phyloP scores from a whole-genome alignment of 306 rosid species.

The Vigna trinervia region DNA sequence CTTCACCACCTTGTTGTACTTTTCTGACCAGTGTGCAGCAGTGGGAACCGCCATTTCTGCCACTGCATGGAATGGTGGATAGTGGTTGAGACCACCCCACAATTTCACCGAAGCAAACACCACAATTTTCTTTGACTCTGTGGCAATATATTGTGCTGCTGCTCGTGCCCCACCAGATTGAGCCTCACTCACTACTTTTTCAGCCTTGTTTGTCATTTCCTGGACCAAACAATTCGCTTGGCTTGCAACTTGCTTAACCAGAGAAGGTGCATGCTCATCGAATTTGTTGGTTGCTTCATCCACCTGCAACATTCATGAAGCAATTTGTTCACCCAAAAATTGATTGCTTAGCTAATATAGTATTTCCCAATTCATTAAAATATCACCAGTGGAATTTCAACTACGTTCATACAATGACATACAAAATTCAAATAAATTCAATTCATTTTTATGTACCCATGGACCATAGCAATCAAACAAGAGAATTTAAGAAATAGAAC shows the following conservation, averaged over 20 bases:
- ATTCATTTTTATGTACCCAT: too few species aligned
- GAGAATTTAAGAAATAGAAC: background rate
- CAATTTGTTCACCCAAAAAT: background rate
- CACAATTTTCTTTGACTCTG: constrained; percentile 62
- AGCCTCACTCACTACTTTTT: constrained; percentile 56
- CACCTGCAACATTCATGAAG: constrained; percentile 55
- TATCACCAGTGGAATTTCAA: background rate
- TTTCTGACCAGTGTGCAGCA: constrained; percentile 56
- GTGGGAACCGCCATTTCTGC: constrained; percentile 63
- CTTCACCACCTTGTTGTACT: constrained; percentile 63
- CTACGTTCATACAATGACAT: too few species aligned
- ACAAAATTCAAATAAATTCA: too few species aligned
- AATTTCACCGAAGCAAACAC: constrained; percentile 51
- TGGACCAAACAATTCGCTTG: constrained; percentile 47
- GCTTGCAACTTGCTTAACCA: constrained; percentile 58
- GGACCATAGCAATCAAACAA: background rate
- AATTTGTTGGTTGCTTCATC: constrained; percentile 62
- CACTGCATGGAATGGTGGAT: constrained; percentile 54
- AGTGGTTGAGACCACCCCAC: constrained; percentile 57
- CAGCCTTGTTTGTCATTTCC: constrained; percentile 51
- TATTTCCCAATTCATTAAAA: background rate
- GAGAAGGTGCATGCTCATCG: constrained; percentile 65
- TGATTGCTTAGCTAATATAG: background rate
- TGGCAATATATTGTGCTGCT: constrained; percentile 57
- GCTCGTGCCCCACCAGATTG: constrained; percentile 67